Evolutionary conservation across 179 eudicot genomes (phyloP).

Genomic region (Patellifolia procumbens): DNA sequence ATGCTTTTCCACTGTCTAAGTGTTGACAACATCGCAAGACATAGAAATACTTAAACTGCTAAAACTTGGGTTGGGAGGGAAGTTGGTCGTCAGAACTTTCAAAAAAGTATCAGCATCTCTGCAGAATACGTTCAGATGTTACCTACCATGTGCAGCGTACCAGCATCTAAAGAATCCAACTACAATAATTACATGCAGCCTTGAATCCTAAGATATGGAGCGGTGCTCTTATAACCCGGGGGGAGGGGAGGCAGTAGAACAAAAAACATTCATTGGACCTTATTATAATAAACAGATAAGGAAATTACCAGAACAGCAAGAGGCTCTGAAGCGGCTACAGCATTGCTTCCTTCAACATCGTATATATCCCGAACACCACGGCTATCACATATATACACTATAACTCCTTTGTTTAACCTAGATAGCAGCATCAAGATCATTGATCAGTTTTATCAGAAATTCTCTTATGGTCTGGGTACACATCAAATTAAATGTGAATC

Average conservation of each 20-base stretch:
- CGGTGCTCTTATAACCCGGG: neutral
- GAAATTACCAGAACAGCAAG: conserved; percentile 81
- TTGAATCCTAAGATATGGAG: neutral
- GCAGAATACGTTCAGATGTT: neutral
- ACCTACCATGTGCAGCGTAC: neutral
- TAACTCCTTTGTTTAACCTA: conserved; percentile 97
- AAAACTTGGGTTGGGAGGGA: neutral
- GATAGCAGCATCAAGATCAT: conserved; percentile 18
- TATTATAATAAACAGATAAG: neutral
- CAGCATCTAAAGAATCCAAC: neutral
- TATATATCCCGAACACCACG: conserved; percentile 95
- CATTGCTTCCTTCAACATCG: conserved; percentile 90
- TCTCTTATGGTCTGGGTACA: too few species aligned
- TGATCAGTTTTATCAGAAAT: neutral
- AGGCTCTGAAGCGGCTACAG: conserved; percentile 82
- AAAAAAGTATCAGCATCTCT: neutral
- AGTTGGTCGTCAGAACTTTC: neutral
- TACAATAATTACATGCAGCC: neutral
- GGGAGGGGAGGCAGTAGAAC: neutral
- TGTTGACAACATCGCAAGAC: neutral
- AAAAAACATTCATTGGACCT: neutral
- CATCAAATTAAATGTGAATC: neutral
- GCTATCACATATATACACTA: conserved; percentile 92
- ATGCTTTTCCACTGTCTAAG: neutral
- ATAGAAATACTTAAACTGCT: neutral